Evolutionary conservation across 768 basidiomycete species (phyloP).

Genomic region (Pleurotus pulmonarius): DNA sequence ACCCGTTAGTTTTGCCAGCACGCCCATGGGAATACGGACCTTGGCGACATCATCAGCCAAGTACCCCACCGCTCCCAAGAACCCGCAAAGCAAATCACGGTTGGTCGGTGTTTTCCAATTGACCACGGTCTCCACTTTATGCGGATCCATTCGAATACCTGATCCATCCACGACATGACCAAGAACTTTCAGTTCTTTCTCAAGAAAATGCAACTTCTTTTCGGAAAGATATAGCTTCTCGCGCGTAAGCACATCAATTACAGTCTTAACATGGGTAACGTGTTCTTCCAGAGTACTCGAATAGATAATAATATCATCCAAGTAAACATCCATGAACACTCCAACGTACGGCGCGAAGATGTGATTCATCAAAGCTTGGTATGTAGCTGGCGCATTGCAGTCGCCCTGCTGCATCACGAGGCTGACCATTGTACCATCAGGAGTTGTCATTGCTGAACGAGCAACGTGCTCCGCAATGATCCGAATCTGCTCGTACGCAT

Average conservation of each 20-base stretch:
- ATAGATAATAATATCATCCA: slow-evolving; percentile 16
- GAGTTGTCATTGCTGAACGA: slow-evolving; percentile 23
- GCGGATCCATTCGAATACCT: no score
- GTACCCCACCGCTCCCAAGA: background rate
- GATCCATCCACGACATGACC: no score
- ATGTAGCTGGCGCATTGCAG: no score
- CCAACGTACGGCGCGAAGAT: slow-evolving; percentile 5
- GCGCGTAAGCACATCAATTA: slow-evolving; percentile 26
- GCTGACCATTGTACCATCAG: slow-evolving; percentile 31
- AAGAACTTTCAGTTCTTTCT: no score
- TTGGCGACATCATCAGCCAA: slow-evolving; percentile 28
- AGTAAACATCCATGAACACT: slow-evolving; percentile 9
- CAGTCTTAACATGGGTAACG: slow-evolving; percentile 19
- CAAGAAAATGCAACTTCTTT: no score
- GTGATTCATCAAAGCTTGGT: background rate
- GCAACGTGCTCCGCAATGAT: slow-evolving; percentile 23
- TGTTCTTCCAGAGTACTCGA: slow-evolving; percentile 29
- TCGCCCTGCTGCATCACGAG: slow-evolving; percentile 26
- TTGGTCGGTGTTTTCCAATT: background rate
- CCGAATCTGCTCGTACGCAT: slow-evolving; percentile 39
- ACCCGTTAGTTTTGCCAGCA: slow-evolving; percentile 21
- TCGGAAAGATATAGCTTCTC: slow-evolving; percentile 32
- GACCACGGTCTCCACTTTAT: no score
- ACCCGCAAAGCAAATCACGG: no score
- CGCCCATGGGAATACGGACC: slow-evolving; percentile 34